These are phyloP conservation scores for Kuraishia molischiana DNA, from an alignment of 805 yeast species.

Conservation along the genomic window DNA sequence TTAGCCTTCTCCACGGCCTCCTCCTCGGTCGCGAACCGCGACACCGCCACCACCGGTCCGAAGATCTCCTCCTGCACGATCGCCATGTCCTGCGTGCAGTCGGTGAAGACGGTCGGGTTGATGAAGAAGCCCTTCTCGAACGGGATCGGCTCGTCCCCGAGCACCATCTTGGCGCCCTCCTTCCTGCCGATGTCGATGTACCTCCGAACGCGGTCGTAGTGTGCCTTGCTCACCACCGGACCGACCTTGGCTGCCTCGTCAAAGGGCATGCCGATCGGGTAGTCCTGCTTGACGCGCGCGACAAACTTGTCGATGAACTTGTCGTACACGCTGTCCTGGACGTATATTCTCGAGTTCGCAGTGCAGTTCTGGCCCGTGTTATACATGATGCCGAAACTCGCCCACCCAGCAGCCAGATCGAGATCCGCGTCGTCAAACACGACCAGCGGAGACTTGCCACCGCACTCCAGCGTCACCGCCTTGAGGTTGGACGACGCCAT, in stretches of 20 bases:
- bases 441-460: conserved; percentile 62
- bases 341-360: conserved; percentile 52
- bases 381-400: conserved; percentile 52
- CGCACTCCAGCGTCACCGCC: conserved; percentile 60
- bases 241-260: conserved; percentile 40
- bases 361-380: conserved; percentile 66
- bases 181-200: conserved; percentile 35
- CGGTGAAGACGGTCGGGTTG: conserved; percentile 69
- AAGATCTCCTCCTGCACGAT: conserved; percentile 77
- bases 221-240: conserved; percentile 50
- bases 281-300: conserved; percentile 33
- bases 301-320: conserved; percentile 35
- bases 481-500: conserved; percentile 53
- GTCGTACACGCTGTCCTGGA: conserved; percentile 47
- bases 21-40: conserved; percentile 54
- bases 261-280: conserved; percentile 50
- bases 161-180: conserved; percentile 37
- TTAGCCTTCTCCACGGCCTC: conserved; percentile 67
- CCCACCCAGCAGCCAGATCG: conserved; percentile 60
- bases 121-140: conserved; percentile 53
- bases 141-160: conserved; percentile 32
- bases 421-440: conserved; percentile 56
- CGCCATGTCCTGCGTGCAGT: conserved; percentile 53
- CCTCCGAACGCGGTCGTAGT: conserved; percentile 38
- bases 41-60: conserved; percentile 74